phyloP scores from a whole-genome alignment of 495 filamentous ascomycete species.

The Lepraria neglecta region DNA sequence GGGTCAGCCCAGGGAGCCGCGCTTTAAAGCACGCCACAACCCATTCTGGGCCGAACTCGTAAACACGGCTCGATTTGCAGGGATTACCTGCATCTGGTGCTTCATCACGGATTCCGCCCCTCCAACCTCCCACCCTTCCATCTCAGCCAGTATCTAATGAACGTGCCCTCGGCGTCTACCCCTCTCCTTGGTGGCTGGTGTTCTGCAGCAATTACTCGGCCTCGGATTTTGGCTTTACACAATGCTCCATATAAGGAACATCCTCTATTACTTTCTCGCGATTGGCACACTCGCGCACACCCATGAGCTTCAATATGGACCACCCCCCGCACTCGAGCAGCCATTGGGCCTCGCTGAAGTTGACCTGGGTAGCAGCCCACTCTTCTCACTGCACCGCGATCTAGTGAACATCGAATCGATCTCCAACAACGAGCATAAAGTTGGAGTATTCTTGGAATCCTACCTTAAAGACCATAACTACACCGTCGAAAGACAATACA shows the following conservation, averaged over 20 bases:
- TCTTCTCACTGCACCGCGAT: constrained; percentile 71
- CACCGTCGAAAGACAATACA: constrained; percentile 58
- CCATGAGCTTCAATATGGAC: not conserved
- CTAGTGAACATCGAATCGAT: constrained; percentile 74
- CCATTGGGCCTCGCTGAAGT: not conserved
- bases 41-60: not conserved
- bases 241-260: not conserved
- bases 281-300: constrained; percentile 3
- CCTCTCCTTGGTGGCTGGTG: not conserved
- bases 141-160: constrained; percentile 8
- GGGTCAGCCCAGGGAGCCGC: constrained; percentile 10
- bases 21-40: not conserved
- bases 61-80: not conserved
- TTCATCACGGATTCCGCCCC: not conserved
- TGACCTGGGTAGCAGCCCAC: constrained; percentile 25
- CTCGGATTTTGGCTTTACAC: not conserved
- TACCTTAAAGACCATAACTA: constrained; percentile 61
- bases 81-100: constrained; percentile 4
- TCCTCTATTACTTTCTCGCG: not conserved
- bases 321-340: not conserved
- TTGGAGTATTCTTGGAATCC: constrained; percentile 59
- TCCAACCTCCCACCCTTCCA: not conserved
- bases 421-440: constrained; percentile 62
- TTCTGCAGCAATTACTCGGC: not conserved
- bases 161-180: not conserved